These are phyloP conservation scores for Pythium aphanidermatum DNA, from an alignment of 352 stramenopile genomes.

Conservation along the genomic window DNA sequence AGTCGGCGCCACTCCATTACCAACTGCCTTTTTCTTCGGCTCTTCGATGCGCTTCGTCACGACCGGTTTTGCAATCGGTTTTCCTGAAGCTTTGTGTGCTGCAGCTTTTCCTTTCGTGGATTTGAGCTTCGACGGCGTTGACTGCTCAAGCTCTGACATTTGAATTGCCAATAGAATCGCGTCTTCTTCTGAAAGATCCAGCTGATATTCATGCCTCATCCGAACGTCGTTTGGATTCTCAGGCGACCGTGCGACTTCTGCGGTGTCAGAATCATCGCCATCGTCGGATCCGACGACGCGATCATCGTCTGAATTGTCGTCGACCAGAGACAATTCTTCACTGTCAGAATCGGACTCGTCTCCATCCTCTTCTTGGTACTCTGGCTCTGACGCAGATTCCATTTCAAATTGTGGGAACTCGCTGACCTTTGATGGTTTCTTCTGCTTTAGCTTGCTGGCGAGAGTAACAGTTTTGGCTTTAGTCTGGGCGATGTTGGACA, in stretches of 20 bases:
- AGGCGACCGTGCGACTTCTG: constrained; percentile 5
- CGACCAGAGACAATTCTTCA: constrained; percentile 39
- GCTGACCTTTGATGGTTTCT: background rate
- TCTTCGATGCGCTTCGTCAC: too few species aligned
- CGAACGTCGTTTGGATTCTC: constrained; percentile 28
- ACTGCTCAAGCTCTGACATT: constrained; percentile 36
- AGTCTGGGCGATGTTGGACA: constrained; percentile 33
- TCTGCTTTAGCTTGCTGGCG: constrained; percentile 32
- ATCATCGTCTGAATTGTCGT: constrained; percentile 62
- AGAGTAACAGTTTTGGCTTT: constrained; percentile 28
- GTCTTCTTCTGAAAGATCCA: constrained; percentile 40
- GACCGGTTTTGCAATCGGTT: background rate
- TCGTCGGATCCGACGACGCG: constrained; percentile 34
- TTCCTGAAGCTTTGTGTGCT: too few species aligned
- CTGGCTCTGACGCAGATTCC: constrained; percentile 24
- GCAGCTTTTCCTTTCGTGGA: background rate
- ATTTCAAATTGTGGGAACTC: constrained; percentile 30
- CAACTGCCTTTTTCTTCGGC: too few species aligned
- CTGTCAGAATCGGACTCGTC: constrained; percentile 31
- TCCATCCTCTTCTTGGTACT: constrained; percentile 42
- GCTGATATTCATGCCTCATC: constrained; percentile 31
- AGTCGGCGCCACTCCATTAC: too few species aligned
- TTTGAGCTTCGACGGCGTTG: background rate
- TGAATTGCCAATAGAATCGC: constrained; percentile 35
- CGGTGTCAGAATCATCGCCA: constrained; percentile 27